phyloP scores from a whole-genome alignment of 1,139 yeast species.

The Kazachstania sp. region DNA sequence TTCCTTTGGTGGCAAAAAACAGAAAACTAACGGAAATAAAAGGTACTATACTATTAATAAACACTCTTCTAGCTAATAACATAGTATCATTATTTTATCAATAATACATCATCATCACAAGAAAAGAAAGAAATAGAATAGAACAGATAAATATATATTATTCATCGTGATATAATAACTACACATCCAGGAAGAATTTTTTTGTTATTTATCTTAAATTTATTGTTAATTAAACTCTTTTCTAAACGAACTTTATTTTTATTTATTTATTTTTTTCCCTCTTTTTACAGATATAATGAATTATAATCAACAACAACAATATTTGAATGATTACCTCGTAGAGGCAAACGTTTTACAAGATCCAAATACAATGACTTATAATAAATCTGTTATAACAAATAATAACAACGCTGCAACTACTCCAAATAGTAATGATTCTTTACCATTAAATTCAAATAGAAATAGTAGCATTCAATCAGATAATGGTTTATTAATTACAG shows the following conservation, averaged over 20 bases:
- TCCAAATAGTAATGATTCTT: neutral
- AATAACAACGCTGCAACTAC: neutral
- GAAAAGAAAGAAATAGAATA: no score
- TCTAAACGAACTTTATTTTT: neutral
- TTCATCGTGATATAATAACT: no score
- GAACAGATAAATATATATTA: no score
- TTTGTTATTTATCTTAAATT: no score
- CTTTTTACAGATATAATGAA: neutral
- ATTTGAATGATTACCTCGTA: constrained; percentile 3
- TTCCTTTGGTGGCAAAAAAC: no score
- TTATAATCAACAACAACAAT: neutral
- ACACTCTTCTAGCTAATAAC: no score
- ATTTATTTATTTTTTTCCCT: neutral
- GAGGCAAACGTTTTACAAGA: neutral
- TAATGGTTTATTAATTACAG: neutral
- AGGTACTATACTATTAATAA: no score
- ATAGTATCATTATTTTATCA: no score
- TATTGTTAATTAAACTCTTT: no score
- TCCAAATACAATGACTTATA: neutral
- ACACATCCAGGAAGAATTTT: no score
- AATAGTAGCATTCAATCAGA: neutral
- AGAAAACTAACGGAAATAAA: no score
- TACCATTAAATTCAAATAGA: neutral
- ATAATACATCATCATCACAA: no score
- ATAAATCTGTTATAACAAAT: neutral